These are phyloP conservation scores for Panicum miliaceum DNA, from an alignment of 176 grass and related monocot genomes.

Conservation along the genomic window DNA sequence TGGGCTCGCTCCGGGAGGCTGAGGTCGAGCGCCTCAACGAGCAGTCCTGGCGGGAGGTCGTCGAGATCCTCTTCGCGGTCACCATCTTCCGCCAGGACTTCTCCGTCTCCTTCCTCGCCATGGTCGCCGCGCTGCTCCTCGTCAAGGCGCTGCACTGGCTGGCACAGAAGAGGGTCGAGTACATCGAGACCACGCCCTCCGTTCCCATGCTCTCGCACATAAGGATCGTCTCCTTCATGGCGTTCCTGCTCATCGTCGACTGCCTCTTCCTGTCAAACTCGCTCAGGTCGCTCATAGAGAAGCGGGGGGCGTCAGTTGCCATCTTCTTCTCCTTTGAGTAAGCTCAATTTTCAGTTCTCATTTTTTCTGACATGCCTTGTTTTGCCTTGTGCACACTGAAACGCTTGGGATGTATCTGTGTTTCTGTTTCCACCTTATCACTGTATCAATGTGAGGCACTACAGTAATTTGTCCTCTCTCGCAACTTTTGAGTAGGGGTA, in stretches of 20 bases:
- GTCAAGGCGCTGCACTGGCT: slow-evolving; percentile 91
- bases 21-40: slow-evolving; percentile 96
- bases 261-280: slow-evolving; percentile 79
- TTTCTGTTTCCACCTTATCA: not conserved
- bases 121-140: slow-evolving; percentile 80
- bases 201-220: slow-evolving; percentile 76
- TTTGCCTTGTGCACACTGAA: not conserved
- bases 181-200: slow-evolving; percentile 90
- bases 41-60: slow-evolving; percentile 88
- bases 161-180: slow-evolving; percentile 86
- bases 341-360: slow-evolving; percentile 36
- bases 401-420: not conserved
- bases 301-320: slow-evolving; percentile 71
- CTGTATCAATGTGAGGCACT: not conserved
- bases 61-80: slow-evolving; percentile 94
- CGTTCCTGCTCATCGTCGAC: slow-evolving; percentile 71
- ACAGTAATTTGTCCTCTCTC: not conserved
- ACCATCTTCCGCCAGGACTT: slow-evolving; percentile 99
- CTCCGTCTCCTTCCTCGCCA: slow-evolving; percentile 82
- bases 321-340: slow-evolving; percentile 99
- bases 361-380: not conserved
- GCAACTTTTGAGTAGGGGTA: not conserved
- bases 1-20: slow-evolving; percentile 84
- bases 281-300: slow-evolving; percentile 61
- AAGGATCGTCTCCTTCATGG: slow-evolving; percentile 88